These are phyloP conservation scores for Chernovozyma sophiae-reginae DNA, from an alignment of 1,139 yeast genomes.

Conservation along the genomic window DNA sequence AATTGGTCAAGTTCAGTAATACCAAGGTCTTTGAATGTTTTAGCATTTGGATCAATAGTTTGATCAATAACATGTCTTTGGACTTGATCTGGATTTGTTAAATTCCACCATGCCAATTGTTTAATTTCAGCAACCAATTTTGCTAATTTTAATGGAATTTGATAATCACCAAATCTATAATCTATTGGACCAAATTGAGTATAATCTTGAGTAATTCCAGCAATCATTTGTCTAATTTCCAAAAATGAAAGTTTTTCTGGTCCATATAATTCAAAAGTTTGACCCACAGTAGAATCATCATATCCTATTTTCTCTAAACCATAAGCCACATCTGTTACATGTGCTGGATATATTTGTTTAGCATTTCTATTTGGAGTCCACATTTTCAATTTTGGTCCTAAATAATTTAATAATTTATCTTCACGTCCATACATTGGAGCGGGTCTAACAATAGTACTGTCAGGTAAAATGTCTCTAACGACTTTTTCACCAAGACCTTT, in stretches of 20 bases:
- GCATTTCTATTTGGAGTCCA: constrained; percentile 64
- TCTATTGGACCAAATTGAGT: constrained; percentile 52
- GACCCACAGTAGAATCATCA: constrained; percentile 77
- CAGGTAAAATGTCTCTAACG: constrained; percentile 66
- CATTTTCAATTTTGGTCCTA: constrained; percentile 53
- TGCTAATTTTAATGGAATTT: constrained; percentile 37
- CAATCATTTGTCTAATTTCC: constrained; percentile 69
- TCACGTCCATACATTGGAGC: constrained; percentile 78
- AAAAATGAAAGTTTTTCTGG: constrained; percentile 58
- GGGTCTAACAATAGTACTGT: constrained; percentile 82
- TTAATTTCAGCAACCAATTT: constrained; percentile 45
- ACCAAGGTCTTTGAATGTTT: constrained; percentile 70
- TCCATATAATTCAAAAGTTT: constrained; percentile 75
- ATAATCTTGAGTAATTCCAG: constrained; percentile 58
- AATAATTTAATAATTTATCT: constrained; percentile 64
- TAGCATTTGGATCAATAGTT: constrained; percentile 54
- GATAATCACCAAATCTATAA: constrained; percentile 29
- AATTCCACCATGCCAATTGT: constrained; percentile 62
- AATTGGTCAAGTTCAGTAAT: constrained; percentile 60
- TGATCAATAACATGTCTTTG: constrained; percentile 76
- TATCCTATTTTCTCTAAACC: constrained; percentile 77
- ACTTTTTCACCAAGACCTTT: constrained; percentile 77
- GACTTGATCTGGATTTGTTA: constrained; percentile 69
- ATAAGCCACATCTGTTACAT: constrained; percentile 72
- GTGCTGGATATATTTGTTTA: constrained; percentile 68